Evolutionary conservation across 768 basidiomycete genomes (phyloP).

Genomic region (Tricholoma saponaceum): DNA sequence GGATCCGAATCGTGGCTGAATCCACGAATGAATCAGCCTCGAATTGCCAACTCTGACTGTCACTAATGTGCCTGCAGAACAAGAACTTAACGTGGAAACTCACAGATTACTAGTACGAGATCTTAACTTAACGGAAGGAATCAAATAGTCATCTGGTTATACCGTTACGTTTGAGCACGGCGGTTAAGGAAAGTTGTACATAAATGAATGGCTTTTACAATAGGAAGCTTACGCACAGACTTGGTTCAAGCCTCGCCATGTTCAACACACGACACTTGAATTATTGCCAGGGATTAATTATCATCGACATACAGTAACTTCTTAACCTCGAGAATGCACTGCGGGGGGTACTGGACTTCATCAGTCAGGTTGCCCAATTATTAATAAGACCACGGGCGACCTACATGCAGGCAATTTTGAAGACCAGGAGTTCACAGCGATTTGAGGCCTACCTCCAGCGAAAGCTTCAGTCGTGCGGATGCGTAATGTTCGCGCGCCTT

Average conservation of each 20-base stretch:
- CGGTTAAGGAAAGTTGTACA: not conserved
- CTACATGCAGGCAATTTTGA: conserved; percentile 35
- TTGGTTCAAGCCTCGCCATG: conserved; percentile 45
- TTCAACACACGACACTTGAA: conserved; percentile 43
- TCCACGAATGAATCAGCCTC: no score
- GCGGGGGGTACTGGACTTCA: conserved; percentile 28
- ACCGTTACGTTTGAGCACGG: no score
- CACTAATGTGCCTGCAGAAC: conserved; percentile 20
- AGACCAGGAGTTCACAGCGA: conserved; percentile 41
- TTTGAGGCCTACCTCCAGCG: conserved; percentile 42
- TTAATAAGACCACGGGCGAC: conserved; percentile 3
- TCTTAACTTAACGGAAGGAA: conserved; percentile 36
- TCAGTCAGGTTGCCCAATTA: not conserved
- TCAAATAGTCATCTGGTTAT: conserved; percentile 32
- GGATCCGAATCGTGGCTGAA: no score
- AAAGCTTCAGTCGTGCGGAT: conserved; percentile 45
- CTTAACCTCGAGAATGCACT: conserved; percentile 40
- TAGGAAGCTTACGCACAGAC: conserved; percentile 28
- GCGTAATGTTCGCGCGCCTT: conserved; percentile 41
- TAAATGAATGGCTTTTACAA: not conserved
- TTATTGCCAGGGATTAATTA: not conserved
- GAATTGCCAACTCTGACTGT: no score
- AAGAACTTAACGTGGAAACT: not conserved
- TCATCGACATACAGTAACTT: conserved; percentile 2
- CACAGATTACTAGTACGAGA: not conserved